A percentile compares a stretch with the other conserved stretches of the same genome.
Conservation (phyloP, 192 early-diverging fungal species). For the Cladochytrium replicatum region DNA sequence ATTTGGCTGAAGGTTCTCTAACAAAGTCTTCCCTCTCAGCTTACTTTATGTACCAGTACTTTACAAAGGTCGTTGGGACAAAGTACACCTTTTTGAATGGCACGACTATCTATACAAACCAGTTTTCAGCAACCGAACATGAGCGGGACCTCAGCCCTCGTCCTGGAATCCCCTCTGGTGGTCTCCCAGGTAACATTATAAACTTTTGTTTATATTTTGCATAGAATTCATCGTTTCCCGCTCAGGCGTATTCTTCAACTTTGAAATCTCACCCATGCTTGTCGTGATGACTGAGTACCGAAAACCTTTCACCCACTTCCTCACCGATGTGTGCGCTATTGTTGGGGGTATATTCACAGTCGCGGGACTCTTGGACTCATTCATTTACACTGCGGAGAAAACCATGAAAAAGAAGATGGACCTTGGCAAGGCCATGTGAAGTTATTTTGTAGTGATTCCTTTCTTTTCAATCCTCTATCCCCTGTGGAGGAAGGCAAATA, state of each 20-base stretch:
- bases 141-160: constrained; percentile 43
- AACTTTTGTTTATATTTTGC: constrained; percentile 3
- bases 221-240: background rate
- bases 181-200: constrained; percentile 4
- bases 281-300: constrained; percentile 74
- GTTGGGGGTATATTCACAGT: constrained; percentile 95
- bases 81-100: constrained; percentile 62
- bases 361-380: constrained; percentile 75
- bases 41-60: constrained; percentile 78
- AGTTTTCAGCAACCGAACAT: constrained; percentile 90
- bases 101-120: constrained; percentile 70
- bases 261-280: constrained; percentile 95
- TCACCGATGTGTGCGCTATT: constrained; percentile 85
- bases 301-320: constrained; percentile 76
- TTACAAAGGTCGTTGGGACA: constrained; percentile 87
- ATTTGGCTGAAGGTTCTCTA: background rate
- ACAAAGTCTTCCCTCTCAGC: constrained; percentile 19
- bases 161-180: too few species aligned
- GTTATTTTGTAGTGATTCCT: background rate
- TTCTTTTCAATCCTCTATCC: too few species aligned
- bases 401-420: constrained; percentile 67
- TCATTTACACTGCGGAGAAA: constrained; percentile 80
- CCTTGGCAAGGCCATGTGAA: constrained; percentile 54
- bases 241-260: constrained; percentile 81
- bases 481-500: too few species aligned